Percentiles rank a stretch among this genome's conserved stretches.
Conservation (phyloP, 495 filamentous ascomycete genomes). For the Podospora pseudocomata region DNA sequence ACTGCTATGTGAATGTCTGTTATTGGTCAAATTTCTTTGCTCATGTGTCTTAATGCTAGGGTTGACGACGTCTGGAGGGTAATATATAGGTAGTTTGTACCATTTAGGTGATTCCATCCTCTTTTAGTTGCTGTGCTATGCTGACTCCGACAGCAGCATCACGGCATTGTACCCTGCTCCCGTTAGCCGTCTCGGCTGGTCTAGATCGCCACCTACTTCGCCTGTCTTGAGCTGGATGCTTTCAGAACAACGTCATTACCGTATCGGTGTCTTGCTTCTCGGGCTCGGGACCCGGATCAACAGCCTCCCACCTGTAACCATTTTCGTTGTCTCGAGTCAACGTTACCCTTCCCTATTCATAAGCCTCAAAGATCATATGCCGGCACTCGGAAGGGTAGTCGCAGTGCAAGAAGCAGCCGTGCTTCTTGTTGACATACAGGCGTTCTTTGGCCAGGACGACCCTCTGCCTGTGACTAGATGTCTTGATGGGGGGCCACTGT, state of each 20-base stretch:
- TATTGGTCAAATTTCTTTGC: background rate
- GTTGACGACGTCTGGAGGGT: too few relatives aligned
- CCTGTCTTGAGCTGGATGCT: background rate
- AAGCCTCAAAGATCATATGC: constrained; percentile 21
- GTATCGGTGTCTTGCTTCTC: background rate
- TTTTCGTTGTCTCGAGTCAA: background rate
- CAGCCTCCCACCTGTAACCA: background rate
- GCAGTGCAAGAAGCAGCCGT: constrained; percentile 43
- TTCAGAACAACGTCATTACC: background rate
- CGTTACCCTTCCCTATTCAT: constrained; percentile 8
- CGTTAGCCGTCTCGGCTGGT: too few relatives aligned
- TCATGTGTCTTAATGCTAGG: too few relatives aligned
- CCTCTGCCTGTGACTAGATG: background rate
- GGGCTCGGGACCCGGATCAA: background rate
- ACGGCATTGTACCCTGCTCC: too few relatives aligned
- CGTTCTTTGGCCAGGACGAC: constrained; percentile 21
- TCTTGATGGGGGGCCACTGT: background rate
- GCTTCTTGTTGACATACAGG: constrained; percentile 23
- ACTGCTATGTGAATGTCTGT: background rate
- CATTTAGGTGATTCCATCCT: too few relatives aligned
- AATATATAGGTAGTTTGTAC: too few relatives aligned
- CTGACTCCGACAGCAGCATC: too few relatives aligned
- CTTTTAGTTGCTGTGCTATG: too few relatives aligned
- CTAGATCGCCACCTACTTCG: background rate
- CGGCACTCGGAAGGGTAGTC: constrained; percentile 45